Percentiles rank a stretch among this genome's conserved stretches.
phyloP scores from a whole-genome alignment of 805 yeast genomes.

The Barnettozyma pratensis region DNA sequence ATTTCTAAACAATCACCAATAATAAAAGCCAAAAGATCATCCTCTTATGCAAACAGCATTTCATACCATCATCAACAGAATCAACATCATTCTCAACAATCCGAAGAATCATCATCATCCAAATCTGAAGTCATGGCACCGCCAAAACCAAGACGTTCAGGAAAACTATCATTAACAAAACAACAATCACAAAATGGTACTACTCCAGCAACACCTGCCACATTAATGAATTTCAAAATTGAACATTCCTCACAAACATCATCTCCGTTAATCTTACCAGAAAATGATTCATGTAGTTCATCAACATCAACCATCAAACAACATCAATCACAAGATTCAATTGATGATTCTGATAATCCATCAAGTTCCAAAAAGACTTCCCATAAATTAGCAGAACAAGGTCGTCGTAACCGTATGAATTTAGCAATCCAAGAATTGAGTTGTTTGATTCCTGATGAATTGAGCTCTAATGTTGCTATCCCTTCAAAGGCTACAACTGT shows the following conservation, averaged over 20 bases:
- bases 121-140: conserved; percentile 18
- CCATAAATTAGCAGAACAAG: conserved; percentile 95
- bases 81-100: conserved; percentile 2
- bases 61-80: conserved; percentile 16
- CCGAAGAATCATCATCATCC: conserved; percentile 13
- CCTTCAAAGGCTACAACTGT: conserved; percentile 95
- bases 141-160: conserved; percentile 20
- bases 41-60: conserved; percentile 15
- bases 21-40: conserved; percentile 27
- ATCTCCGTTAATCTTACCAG: conserved; percentile 21
- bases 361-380: conserved; percentile 27
- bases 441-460: conserved; percentile 55
- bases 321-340: conserved; percentile 7
- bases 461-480: conserved; percentile 48
- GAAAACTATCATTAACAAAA: conserved; percentile 10
- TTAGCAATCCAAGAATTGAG: conserved; percentile 75
- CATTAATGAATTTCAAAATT: conserved; percentile 21
- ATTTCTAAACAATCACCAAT: conserved; percentile 35
- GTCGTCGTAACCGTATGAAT: conserved; percentile 89
- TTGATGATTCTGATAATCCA: conserved; percentile 5
- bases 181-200: conserved; percentile 1
- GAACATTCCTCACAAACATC: conserved; percentile 8
- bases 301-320: conserved; percentile 6
- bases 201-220: conserved; percentile 26
- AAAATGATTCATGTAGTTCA: conserved; percentile 10